Evolutionary conservation across 2,329 filamentous ascomycete species (phyloP), one percentile per base, ranked within the genome.

Genomic region (Sporothrix mexicana): DNA sequence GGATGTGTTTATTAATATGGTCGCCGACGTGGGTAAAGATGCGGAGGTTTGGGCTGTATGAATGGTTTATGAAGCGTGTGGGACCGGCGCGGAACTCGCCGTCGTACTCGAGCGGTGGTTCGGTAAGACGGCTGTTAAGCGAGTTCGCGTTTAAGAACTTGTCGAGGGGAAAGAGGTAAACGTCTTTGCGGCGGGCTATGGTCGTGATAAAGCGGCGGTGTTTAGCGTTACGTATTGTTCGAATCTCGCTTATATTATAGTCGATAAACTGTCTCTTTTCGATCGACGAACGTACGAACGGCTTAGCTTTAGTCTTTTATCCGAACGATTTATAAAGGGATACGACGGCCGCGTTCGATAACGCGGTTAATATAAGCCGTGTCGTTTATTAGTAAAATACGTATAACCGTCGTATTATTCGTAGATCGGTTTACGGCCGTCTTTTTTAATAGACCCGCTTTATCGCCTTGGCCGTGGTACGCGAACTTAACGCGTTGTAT

Each of bases 11-110:
- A 77, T 95, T 92, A 0, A 91, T 88, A 74, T 93, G 91, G 77
- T 95, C 93, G 69, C 92, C 92, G 1, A 93, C 91, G 0, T 93
- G 89, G 0, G 92, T 92, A 80, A 95, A 95, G 74, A 94, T 93
- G 15, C 91, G 86, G 78, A 94, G 86, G 77, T 95, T 95, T 0
- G 93, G 93, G 4, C 93, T 88, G 79, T 93, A 95, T 1, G 88
- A 92, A 79, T 96, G 93, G 77, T 96, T 96, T 79, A 95, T 92
- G 80, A 95, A 96, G 2, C 93, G 88, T 0, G 92, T 93, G 0
- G 92, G 92, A 0, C 92, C 92, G 0, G 93, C 92, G 84, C 91
- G 89, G 79, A 92, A 92, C 79, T 95, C 91, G 12, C 93, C 93
- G 72, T 91, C 90, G 0, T 90, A 86, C 75, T 90, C 88, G 3